Base-by-base conservation (phyloP, 768 basidiomycete genomes). In the Trametes coccinea region DNA sequence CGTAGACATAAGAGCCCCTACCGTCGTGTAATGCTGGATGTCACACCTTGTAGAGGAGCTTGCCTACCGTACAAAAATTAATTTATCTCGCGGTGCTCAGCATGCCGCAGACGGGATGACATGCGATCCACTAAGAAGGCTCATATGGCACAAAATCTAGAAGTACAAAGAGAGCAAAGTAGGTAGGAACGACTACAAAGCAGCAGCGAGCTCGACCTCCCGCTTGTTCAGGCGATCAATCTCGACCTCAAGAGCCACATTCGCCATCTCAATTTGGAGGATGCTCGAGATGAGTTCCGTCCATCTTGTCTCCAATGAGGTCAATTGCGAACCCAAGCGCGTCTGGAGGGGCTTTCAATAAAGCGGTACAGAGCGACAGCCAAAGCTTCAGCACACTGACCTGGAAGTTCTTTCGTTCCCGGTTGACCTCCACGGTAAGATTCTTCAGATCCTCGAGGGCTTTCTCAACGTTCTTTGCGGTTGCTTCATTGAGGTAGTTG, bases 181-280 rank as follows among this genome's bases (percentile, higher is more conserved):
- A 30, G 57, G n/a, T 46, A 22, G n/a, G 27, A 54, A n/a, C 13
- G 14, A 43, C 57, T 31, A 61, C 27, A 63, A 43, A 48, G 63
- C 63, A n/a, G 64, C 63, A 79, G 82, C 79, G 51, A 92, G 78
- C 68, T 90, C 89, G 3, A 78, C 82, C 72, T 89, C 88, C 62
- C 74, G 80, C 61, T 76, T 77, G 66, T 81, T 79, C 54, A 92
- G 74, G 41, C 80, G 75, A 48, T 81, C 83, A 50, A 97, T 80
- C 69, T 97, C 93, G 5, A 79, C 86, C 67, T 95, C 93, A 73
- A 97, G 74, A 30, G 93, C 93, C 44, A 88, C 82, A 72, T 94
- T 95, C 16, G 95, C 96, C 86, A 98, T 87, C 80, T 97, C 95
- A 65, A 97, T 90, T 75, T 98, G 95, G 60, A 98, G 77, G 47